These are phyloP conservation scores for Penicillium egyptiacum DNA, from an alignment of 495 filamentous ascomycete genomes.

Conservation along the genomic window DNA sequence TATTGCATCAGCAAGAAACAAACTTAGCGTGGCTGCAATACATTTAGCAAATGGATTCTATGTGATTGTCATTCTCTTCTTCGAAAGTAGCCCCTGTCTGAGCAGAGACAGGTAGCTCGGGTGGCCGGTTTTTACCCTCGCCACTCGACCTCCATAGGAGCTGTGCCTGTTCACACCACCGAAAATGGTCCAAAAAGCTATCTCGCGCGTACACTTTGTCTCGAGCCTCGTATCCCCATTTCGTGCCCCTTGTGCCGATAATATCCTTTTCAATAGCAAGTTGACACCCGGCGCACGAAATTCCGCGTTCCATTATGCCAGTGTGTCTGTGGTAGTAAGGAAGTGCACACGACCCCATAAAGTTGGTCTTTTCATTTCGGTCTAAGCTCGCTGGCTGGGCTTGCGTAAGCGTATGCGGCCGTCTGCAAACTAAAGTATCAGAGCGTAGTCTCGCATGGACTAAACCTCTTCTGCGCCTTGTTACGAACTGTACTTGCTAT, in stretches of 20 bases:
- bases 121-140: slow-evolving; percentile 32
- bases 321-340: slow-evolving; percentile 41
- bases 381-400: slow-evolving; percentile 18
- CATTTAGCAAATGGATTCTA: too few relatives aligned
- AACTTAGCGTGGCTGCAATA: too few relatives aligned
- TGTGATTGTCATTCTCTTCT: too few relatives aligned
- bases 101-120: slow-evolving; percentile 6
- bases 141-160: slow-evolving; percentile 31
- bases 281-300: slow-evolving; percentile 44
- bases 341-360: slow-evolving; percentile 39
- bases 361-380: slow-evolving; percentile 34
- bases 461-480: slow-evolving; percentile 41
- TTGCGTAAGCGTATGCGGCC: slow-evolving; percentile 16
- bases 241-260: slow-evolving; percentile 23
- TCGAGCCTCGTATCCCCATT: slow-evolving; percentile 29
- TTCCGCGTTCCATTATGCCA: slow-evolving; percentile 33
- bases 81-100: too few relatives aligned
- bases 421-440: slow-evolving; percentile 30
- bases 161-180: slow-evolving; percentile 47
- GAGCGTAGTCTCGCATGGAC: slow-evolving; percentile 33
- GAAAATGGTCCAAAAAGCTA: slow-evolving; percentile 36
- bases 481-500: slow-evolving; percentile 35
- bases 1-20: too few relatives aligned
- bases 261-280: slow-evolving; percentile 38
- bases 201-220: slow-evolving; percentile 26